Evolutionary conservation across 495 filamentous ascomycete genomes (phyloP).

Genomic region (Articulospora tetracladia): DNA sequence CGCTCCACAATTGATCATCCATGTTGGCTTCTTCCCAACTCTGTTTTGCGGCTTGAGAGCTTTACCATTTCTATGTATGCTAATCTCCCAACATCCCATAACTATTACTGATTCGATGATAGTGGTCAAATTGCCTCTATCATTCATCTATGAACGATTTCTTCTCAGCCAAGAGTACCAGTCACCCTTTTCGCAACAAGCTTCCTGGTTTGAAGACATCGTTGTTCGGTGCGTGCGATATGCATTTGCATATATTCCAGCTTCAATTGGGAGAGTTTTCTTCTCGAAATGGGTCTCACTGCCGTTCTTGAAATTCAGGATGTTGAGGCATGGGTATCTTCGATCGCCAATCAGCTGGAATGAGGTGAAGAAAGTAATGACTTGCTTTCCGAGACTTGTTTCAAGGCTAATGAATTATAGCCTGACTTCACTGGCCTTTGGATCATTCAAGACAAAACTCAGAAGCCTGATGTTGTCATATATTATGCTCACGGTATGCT

Average conservation of each 20-base stretch:
- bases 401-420: slow-evolving; percentile 16
- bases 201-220: slow-evolving; percentile 67
- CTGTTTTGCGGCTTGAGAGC: slow-evolving; percentile 51
- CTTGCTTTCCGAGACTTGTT: neutral
- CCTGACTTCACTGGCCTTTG: slow-evolving; percentile 54
- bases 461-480: slow-evolving; percentile 61
- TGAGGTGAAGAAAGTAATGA: slow-evolving; percentile 48
- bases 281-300: slow-evolving; percentile 67
- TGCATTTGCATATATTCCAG: slow-evolving; percentile 65
- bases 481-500: slow-evolving; percentile 69
- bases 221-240: slow-evolving; percentile 72
- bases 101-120: slow-evolving; percentile 4
- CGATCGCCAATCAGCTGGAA: slow-evolving; percentile 57
- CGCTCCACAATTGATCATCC: slow-evolving; percentile 59
- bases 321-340: slow-evolving; percentile 65
- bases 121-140: slow-evolving; percentile 54
- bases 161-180: slow-evolving; percentile 38
- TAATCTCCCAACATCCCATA: neutral
- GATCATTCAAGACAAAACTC: slow-evolving; percentile 47
- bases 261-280: slow-evolving; percentile 65
- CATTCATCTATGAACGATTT: slow-evolving; percentile 55
- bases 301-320: slow-evolving; percentile 68
- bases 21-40: slow-evolving; percentile 52
- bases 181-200: slow-evolving; percentile 59
- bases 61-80: slow-evolving; percentile 68